These are phyloP conservation scores for Boletales sp. DNA, from an alignment of 768 basidiomycete species.

Conservation along the genomic window DNA sequence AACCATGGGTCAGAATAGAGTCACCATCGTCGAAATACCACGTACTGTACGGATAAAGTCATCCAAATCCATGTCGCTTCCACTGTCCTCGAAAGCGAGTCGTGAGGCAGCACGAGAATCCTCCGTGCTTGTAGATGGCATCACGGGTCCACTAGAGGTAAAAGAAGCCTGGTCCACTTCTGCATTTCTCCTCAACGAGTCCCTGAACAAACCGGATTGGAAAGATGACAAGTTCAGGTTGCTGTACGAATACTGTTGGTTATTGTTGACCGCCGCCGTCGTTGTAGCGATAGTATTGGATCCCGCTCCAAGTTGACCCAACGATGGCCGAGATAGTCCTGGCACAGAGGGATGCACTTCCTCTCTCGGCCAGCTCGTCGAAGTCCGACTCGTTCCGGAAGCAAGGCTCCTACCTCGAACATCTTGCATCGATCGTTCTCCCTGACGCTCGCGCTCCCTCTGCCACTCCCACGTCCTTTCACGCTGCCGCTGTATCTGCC, in stretches of 20 bases:
- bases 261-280: slow-evolving; percentile 6
- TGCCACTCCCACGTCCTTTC: slow-evolving; percentile 21
- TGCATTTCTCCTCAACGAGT: slow-evolving; percentile 27
- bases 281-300: neutral
- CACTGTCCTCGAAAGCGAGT: slow-evolving; percentile 22
- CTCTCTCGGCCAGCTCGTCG: slow-evolving; percentile 18
- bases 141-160: slow-evolving; percentile 5
- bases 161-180: slow-evolving; percentile 21
- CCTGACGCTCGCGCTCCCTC: slow-evolving; percentile 13
- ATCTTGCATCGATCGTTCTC: slow-evolving; percentile 15
- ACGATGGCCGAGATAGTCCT: slow-evolving; percentile 1
- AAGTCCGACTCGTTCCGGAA: slow-evolving; percentile 11
- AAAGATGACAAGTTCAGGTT: slow-evolving; percentile 30
- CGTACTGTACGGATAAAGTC: slow-evolving; percentile 14
- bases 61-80: slow-evolving; percentile 27
- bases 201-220: slow-evolving; percentile 31
- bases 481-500: slow-evolving; percentile 9
- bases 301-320: slow-evolving; percentile 8
- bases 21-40: neutral
- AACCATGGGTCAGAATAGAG: slow-evolving; percentile 4
- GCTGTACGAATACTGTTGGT: slow-evolving; percentile 25
- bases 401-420: slow-evolving; percentile 12
- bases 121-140: neutral
- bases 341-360: slow-evolving; percentile 5
- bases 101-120: slow-evolving; percentile 14